Conservation (phyloP, 371 early-diverging fungal genomes). For the Nematocida ironsii region DNA sequence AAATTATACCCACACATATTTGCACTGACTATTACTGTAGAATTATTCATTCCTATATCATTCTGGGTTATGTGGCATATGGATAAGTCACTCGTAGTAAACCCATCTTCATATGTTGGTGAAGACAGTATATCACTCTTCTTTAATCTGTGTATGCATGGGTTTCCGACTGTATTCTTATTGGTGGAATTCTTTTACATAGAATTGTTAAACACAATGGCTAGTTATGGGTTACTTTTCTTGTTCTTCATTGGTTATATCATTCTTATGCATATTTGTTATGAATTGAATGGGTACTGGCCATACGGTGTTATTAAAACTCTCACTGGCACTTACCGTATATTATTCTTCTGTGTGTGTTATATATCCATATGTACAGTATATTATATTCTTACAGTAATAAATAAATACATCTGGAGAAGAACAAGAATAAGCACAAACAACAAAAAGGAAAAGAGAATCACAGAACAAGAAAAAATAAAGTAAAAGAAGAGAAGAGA, state of each 20-base stretch:
- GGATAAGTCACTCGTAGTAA: slow-evolving; percentile 27
- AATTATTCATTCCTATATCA: slow-evolving; percentile 36
- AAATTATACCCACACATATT: slow-evolving; percentile 1
- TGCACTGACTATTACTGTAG: slow-evolving; percentile 29
- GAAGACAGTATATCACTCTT: slow-evolving; percentile 50
- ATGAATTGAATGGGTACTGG: slow-evolving; percentile 35
- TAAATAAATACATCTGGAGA: not conserved
- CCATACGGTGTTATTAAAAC: slow-evolving; percentile 23
- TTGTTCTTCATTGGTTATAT: slow-evolving; percentile 43
- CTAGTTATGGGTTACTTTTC: slow-evolving; percentile 16
- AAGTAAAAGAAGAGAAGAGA: not conserved
- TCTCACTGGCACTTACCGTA: not conserved
- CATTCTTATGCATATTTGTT: slow-evolving; percentile 23
- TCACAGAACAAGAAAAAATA: not conserved
- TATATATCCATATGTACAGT: slow-evolving; percentile 6
- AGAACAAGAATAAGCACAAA: not conserved
- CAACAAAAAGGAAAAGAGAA: not conserved
- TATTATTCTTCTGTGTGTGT: slow-evolving; percentile 31
- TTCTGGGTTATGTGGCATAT: slow-evolving; percentile 54
- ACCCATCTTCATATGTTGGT: slow-evolving; percentile 14
- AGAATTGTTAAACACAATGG: not conserved
- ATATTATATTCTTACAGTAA: slow-evolving; percentile 6
- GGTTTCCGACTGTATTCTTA: slow-evolving; percentile 43
- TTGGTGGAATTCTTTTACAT: slow-evolving; percentile 40
- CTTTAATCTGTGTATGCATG: slow-evolving; percentile 60